Percentiles rank a stretch among this genome's conserved stretches.
Evolutionary conservation across 495 filamentous ascomycete species (phyloP).

Genomic region (Penicillium egyptiacum): DNA sequence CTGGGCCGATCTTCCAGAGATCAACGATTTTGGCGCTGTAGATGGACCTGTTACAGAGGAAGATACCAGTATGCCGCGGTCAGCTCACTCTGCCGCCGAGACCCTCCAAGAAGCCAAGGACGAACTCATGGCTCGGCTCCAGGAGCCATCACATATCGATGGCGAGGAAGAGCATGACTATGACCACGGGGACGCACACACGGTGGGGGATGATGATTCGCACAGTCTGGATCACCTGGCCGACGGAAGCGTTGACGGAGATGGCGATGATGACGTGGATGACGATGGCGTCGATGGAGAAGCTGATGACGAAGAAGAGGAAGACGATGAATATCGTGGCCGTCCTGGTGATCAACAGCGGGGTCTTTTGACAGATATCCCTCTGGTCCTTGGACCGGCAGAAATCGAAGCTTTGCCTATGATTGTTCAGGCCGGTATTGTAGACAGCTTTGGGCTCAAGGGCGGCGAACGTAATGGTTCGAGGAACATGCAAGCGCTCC

Average conservation of each 20-base stretch:
- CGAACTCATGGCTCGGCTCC: slow-evolving; percentile 58
- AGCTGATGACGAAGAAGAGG: slow-evolving; percentile 42
- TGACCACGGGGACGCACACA: slow-evolving; percentile 50
- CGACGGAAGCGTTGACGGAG: slow-evolving; percentile 56
- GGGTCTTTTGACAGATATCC: slow-evolving; percentile 85
- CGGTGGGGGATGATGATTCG: slow-evolving; percentile 48
- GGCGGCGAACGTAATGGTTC: slow-evolving; percentile 56
- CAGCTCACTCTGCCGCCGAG: slow-evolving; percentile 53
- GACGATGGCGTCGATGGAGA: slow-evolving; percentile 26
- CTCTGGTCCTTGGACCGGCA: slow-evolving; percentile 86
- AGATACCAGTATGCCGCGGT: slow-evolving; percentile 53
- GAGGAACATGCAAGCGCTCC: slow-evolving; percentile 77
- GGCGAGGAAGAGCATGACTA: slow-evolving; percentile 47
- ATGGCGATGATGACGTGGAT: slow-evolving; percentile 67
- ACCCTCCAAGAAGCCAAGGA: slow-evolving; percentile 57
- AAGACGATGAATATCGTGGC: slow-evolving; percentile 75
- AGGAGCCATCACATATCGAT: slow-evolving; percentile 48
- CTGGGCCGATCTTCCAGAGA: slow-evolving; percentile 50
- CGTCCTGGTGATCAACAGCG: slow-evolving; percentile 82
- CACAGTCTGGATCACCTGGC: slow-evolving; percentile 47
- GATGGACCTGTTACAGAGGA: slow-evolving; percentile 46
- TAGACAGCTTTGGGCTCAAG: slow-evolving; percentile 52
- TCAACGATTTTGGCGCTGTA: slow-evolving; percentile 41
- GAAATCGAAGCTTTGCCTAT: slow-evolving; percentile 95
- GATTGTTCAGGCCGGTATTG: slow-evolving; percentile 88